Percentiles rank a stretch among this genome's conserved stretches.
These are phyloP conservation scores for Cadophora gregata DNA, from an alignment of 2,329 filamentous ascomycete genomes.

Conservation along the genomic window DNA sequence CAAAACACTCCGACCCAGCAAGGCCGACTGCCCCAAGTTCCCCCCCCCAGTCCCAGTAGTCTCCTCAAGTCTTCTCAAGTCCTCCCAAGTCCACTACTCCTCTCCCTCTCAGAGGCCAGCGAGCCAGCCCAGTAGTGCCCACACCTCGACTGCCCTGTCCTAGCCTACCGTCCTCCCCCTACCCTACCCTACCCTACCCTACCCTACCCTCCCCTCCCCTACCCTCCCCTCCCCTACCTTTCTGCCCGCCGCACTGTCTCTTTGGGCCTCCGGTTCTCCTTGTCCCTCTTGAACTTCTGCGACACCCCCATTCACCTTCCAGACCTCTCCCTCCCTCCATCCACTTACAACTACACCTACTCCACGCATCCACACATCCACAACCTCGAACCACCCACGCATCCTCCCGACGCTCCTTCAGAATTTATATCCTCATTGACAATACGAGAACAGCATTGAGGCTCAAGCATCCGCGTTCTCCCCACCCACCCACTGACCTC, in stretches of 20 bases:
- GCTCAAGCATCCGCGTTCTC: neutral
- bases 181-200: neutral
- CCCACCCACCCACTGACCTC: neutral
- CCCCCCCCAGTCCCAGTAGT: neutral
- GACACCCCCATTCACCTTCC: constrained; percentile 12
- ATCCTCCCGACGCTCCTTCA: constrained; percentile 25
- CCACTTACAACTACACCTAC: neutral
- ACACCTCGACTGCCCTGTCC: too few relatives aligned
- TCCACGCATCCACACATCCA: neutral
- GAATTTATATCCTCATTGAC: constrained; percentile 29
- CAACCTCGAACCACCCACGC: constrained; percentile 6
- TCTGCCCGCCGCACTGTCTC: neutral
- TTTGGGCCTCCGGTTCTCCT: neutral
- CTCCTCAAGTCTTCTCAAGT: neutral
- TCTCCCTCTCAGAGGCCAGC: too few relatives aligned
- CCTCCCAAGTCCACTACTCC: too few relatives aligned
- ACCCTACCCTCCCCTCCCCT: neutral
- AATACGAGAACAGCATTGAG: neutral
- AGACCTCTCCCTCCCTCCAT: neutral
- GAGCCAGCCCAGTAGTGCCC: too few relatives aligned
- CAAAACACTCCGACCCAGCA: constrained; percentile 8
- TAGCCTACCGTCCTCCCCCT: too few relatives aligned
- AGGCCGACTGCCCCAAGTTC: neutral
- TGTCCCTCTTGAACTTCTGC: constrained; percentile 10
- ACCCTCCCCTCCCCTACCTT: neutral